Base-by-base conservation (phyloP, 2,329 filamentous ascomycete species). In the Tolypocladium ophioglossoides region DNA sequence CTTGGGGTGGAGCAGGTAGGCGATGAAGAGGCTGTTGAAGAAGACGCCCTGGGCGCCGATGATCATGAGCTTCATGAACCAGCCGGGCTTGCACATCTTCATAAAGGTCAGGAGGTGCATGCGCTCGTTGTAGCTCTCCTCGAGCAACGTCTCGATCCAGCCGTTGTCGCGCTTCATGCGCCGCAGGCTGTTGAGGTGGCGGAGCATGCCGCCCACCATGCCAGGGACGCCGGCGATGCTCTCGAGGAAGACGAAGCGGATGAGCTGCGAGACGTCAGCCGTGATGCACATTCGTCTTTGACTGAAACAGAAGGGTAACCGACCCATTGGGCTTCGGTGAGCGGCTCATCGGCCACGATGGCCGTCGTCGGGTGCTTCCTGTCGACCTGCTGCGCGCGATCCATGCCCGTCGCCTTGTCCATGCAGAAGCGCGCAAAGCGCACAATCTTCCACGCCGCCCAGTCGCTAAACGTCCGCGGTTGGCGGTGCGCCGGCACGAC, bases 41-140 rank as follows among this genome's bases (percentile, higher is more conserved):
- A 95, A 97, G 62, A 97, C 89, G 40, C 92, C 94, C 70, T 97
- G 92, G 0, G 92, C 91, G 12, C 85, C 90, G 40, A 97, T 80
- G 54, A 97, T 90, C 83, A 96, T 89, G 54, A 90, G 70, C 58
- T 89, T 86, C 91, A 96, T 95, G 75, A 96, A 94, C 76, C 80
- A 84, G 16, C 89, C 89, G 38, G 69, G 69, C 60, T 73, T 70
- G 55, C 86, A 87, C 79, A 96, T 87, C 72, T 95, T 95, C 70
- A 99, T 84, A 71, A 97, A 96, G 0, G 89, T 94, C 34, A 95
- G 74, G 1, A 95, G 82, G 64, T 95, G 90, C 91, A 97, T 96
- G 30, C 91, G 80, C 70, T 96, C 91, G 68, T 96, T 96, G 72
- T 89, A 95, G 58, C 85, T 88, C 73, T 95, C 90, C 69, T 95